Base-by-base conservation (phyloP, 2,329 filamentous ascomycete genomes). In the Acrocalymma vagum region DNA sequence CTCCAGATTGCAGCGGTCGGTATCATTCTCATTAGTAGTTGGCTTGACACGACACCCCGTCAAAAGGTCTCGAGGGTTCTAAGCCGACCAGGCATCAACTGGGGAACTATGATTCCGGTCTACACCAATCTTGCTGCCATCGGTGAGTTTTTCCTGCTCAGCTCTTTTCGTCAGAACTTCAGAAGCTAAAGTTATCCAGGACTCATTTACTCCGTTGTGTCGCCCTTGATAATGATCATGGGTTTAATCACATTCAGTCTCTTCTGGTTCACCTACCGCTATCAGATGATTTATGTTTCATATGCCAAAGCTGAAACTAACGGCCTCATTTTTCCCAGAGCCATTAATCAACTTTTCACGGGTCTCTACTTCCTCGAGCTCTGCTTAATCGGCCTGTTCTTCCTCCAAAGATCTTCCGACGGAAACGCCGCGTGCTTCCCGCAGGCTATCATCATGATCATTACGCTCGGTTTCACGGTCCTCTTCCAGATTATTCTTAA, bases 91-190 rank as follows among this genome's bases (percentile, higher is more conserved):
- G 82, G 83, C 33, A 85, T 97, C 49, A 83, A 85, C 38, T 99
- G 95, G 94, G 94, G 94, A 7, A 86, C 85, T 0, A 93, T 95
- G 75, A 99, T 97, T 69, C 94, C 94, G 0, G 86, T 96, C 0
- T 99, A 97, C 70, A 96, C 94, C 39, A 96, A 96, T 63, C 89
- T 99, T 57, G 94, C 92, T 28, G 95, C 90, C 51, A 97, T 99
- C 55, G 91, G 80, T 74, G 72, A 69, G 70, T 29, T 24, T 13
- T n/a, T 6, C 15, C 4, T 6, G 9, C 7, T 15, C 22, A 13
- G n/a, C n/a, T n/a, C 10, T 18, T 13, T 48, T n/a, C 41, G 13
- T 14, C 16, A 5, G 9, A 33, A n/a, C n/a, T n/a, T n/a, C 15
- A 21, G 10, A n/a, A 40, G 29, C 42, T 51, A 49, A 58, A 38